Evolutionary conservation across 257 asterid species (phyloP), one percentile per base, ranked within the genome.

Genomic region (Rehmannia glutinosa): DNA sequence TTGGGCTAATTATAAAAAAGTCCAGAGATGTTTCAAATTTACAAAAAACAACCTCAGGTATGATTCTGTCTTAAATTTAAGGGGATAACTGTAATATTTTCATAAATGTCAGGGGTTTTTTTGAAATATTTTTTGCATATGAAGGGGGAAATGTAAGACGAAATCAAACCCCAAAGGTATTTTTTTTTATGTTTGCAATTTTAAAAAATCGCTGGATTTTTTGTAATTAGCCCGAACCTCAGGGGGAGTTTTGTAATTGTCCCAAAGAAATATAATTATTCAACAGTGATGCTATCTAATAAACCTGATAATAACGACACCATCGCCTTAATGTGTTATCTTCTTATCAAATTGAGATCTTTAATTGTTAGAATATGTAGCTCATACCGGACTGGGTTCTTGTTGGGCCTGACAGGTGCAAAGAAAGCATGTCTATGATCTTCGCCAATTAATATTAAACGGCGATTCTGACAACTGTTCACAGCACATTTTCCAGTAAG

Each of bases 351-450:
- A 60, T 9, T 60, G 43, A 23, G 23, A 28, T 32, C 30, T 28
- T 12, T 5, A 12, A 20, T 27, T 15, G 39, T 67, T 36, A 53
- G 73, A 47, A 25, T 38, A 15, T 60, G 63, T 50, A 23, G 41
- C 63, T 33, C 15, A 19, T 11, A 28, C 36, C 35, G n/a, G 64
- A 46, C 62, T 45, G 66, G 50, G 47, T 55, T 67, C 49, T 70
- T 70, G 46, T 58, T 75, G n/a, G 70, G 73, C 65, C 49, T 64
- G 52, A 5, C 90, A 93, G 99, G 97, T 94, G 79, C 99, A 94
- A 80, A 79, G 99, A 77, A 91, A 89, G 77, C 97, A 94, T 73
- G 96, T 94, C 61, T 94, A 94, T 68, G 90, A 87, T 75, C 99
- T 94, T 78, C 92, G 99, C 19, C 99, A 94, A 70, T 78, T 93